phyloP scores from a whole-genome alignment of 1,284 basidiomycete species.

The Amylostereum areolatum region DNA sequence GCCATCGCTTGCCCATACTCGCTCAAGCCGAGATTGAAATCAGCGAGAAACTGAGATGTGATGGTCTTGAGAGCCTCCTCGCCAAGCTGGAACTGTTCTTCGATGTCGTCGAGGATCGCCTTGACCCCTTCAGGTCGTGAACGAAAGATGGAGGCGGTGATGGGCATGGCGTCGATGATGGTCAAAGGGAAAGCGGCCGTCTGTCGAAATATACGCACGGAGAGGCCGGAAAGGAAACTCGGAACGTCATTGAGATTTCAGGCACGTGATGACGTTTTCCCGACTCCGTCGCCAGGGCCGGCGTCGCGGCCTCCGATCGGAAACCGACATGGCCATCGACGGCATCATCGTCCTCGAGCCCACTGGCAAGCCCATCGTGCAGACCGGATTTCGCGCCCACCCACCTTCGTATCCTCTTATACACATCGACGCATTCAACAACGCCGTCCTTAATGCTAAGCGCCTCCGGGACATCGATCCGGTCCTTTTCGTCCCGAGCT shows the following conservation, averaged over 20 bases:
- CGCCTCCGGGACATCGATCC: constrained; percentile 60
- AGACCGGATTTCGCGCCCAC: constrained; percentile 83
- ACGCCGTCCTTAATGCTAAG: constrained; percentile 53
- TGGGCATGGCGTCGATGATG: constrained; percentile 14
- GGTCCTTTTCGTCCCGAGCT: constrained; percentile 57
- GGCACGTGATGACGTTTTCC: constrained; percentile 1
- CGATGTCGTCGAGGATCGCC: constrained; percentile 41
- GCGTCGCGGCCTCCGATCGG: neutral
- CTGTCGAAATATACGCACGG: neutral
- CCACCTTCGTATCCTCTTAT: constrained; percentile 77
- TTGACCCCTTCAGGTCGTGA: constrained; percentile 12
- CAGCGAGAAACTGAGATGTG: constrained; percentile 73
- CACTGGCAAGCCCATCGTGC: constrained; percentile 80
- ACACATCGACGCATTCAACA: constrained; percentile 83
- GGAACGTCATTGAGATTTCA: neutral
- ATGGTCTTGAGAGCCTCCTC: constrained; percentile 60
- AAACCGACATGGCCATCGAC: constrained; percentile 66
- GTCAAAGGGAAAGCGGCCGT: neutral
- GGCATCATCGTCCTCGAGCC: constrained; percentile 86
- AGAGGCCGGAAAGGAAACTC: neutral
- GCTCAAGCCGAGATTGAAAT: constrained; percentile 67
- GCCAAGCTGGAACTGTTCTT: constrained; percentile 64
- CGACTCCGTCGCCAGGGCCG: neutral
- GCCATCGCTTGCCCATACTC: constrained; percentile 77
- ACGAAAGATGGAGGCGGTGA: constrained; percentile 14